phyloP scores from a whole-genome alignment of 2,329 filamentous ascomycete genomes.

The Microcyclospora tardicrescens region DNA sequence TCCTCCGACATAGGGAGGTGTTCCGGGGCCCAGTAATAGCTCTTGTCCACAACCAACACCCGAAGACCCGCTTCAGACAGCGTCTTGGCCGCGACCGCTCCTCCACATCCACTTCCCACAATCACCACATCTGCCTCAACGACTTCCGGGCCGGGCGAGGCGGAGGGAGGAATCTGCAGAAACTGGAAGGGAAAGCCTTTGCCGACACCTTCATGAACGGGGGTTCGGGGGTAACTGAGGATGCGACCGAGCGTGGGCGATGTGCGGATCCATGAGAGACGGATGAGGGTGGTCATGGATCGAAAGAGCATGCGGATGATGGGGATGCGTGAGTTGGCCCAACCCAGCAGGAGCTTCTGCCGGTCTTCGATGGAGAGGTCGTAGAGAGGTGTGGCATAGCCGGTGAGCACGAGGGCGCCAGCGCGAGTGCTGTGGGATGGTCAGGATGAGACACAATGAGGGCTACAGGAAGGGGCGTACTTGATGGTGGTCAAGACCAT shows the following conservation, averaged over 20 bases:
- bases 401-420: conserved; percentile 54
- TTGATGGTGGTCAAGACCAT: conserved; percentile 42
- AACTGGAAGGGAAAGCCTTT: conserved; percentile 44
- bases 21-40: conserved; percentile 59
- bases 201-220: conserved; percentile 40
- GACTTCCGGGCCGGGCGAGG: conserved; percentile 34
- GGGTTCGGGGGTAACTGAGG: conserved; percentile 45
- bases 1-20: conserved; percentile 62
- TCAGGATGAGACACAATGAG: background rate
- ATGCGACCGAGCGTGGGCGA: conserved; percentile 43
- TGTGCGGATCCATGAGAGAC: conserved; percentile 43
- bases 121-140: conserved; percentile 73
- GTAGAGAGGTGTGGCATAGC: conserved; percentile 49
- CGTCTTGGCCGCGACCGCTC: conserved; percentile 67
- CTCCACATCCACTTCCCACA: conserved; percentile 77
- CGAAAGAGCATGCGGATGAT: conserved; percentile 44
- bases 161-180: conserved; percentile 41
- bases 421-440: conserved; percentile 41
- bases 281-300: conserved; percentile 41
- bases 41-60: conserved; percentile 73
- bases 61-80: conserved; percentile 61
- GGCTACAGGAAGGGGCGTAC: conserved; percentile 23
- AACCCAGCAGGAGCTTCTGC: conserved; percentile 48
- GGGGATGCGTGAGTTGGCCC: conserved; percentile 46
- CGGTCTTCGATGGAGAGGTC: conserved; percentile 48